Conservation (phyloP, 2,329 filamentous ascomycete species). For the Pestalotiopsis sp. region DNA sequence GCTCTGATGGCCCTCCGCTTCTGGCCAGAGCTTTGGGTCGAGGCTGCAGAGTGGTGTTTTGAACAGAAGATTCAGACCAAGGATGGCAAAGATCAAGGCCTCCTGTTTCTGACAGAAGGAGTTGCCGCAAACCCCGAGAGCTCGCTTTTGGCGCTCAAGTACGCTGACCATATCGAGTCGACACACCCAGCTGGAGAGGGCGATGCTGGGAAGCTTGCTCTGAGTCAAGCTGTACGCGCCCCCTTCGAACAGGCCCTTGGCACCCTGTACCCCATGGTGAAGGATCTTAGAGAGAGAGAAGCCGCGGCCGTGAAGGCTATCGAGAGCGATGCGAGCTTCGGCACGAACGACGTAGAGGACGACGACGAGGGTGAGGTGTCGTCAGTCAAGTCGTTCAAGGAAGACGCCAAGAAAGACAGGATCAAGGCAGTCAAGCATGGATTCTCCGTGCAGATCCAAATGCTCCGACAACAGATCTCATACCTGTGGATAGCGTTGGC, state of each 20-base stretch:
- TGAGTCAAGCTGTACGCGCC: slow-evolving; percentile 76
- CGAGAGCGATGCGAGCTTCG: slow-evolving; percentile 50
- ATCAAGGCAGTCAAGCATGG: slow-evolving; percentile 65
- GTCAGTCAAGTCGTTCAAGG: slow-evolving; percentile 40
- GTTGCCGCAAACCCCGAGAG: slow-evolving; percentile 92
- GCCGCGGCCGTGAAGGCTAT: slow-evolving; percentile 59
- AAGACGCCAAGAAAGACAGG: slow-evolving; percentile 67
- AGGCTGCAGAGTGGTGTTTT: slow-evolving; percentile 91
- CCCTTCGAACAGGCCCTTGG: slow-evolving; percentile 84
- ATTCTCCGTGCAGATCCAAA: slow-evolving; percentile 71
- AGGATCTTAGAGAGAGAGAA: slow-evolving; percentile 69
- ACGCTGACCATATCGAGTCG: slow-evolving; percentile 84
- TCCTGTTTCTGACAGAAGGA: slow-evolving; percentile 79
- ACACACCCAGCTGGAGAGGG: slow-evolving; percentile 77
- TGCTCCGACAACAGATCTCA: slow-evolving; percentile 83
- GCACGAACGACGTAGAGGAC: slow-evolving; percentile 37
- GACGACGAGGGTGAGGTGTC: slow-evolving; percentile 54
- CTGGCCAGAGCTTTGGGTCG: slow-evolving; percentile 95
- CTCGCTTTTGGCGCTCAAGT: slow-evolving; percentile 84
- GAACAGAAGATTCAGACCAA: slow-evolving; percentile 65
- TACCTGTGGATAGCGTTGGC: slow-evolving; percentile 95
- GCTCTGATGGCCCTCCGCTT: slow-evolving; percentile 92
- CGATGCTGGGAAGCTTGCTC: slow-evolving; percentile 73
- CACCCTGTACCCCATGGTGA: slow-evolving; percentile 84
- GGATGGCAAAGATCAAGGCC: slow-evolving; percentile 64